Evolutionary conservation across 75 land plant species (phyloP).

Genomic region (Sequoia sempervirens): DNA sequence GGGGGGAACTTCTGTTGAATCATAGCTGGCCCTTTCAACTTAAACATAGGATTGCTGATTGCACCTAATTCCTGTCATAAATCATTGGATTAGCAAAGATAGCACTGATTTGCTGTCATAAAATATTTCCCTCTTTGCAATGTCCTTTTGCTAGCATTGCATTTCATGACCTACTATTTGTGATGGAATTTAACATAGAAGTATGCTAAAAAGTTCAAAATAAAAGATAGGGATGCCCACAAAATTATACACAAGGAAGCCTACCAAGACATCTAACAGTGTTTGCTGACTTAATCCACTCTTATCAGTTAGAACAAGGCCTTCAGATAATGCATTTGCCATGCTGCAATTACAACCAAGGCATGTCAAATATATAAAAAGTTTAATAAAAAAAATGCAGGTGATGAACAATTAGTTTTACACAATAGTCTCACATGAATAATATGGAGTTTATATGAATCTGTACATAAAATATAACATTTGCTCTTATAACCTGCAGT

Average conservation of each 20-base stretch:
- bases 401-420: background rate
- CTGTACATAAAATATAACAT: background rate
- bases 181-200: background rate
- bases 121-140: background rate
- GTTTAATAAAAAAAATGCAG: background rate
- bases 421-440: background rate
- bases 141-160: background rate
- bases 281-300: slow-evolving; percentile 64
- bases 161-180: background rate
- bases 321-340: slow-evolving; percentile 95
- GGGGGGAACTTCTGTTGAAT: slow-evolving; percentile 54
- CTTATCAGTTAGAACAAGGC: slow-evolving; percentile 62
- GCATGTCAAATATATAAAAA: background rate
- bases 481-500: background rate
- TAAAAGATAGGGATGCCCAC: background rate
- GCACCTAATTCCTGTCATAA: slow-evolving; percentile 59
- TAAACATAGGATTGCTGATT: slow-evolving; percentile 85
- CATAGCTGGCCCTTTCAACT: slow-evolving; percentile 87
- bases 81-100: background rate
- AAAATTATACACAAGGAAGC: background rate
- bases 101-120: background rate
- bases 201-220: background rate
- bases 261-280: slow-evolving; percentile 76
- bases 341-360: slow-evolving; percentile 48
- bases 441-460: background rate